Percentiles rank a stretch among this genome's conserved stretches.
Evolutionary conservation across 139 green algal genomes (phyloP).

Genomic region (Edaphochlamys debaryana): DNA sequence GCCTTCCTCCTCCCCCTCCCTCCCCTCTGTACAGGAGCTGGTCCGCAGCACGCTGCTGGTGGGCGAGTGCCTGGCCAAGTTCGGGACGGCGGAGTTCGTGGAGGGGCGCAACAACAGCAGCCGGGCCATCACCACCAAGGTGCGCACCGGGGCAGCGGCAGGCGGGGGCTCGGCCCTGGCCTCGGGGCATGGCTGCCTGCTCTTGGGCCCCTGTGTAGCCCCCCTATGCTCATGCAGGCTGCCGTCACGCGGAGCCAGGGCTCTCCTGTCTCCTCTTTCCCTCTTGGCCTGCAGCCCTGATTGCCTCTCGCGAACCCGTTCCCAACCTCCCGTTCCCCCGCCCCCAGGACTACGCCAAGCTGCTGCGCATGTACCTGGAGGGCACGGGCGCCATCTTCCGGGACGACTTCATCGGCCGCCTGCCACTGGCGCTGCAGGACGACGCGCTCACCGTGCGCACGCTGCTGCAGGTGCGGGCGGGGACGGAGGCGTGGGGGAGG

Average conservation of each 20-base stretch:
- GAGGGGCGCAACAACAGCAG: slow-evolving; percentile 42
- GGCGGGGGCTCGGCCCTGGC: no score
- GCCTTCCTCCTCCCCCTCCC: neutral
- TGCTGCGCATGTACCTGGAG: slow-evolving; percentile 43
- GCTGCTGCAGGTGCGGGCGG: slow-evolving; percentile 23
- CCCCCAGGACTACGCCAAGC: slow-evolving; percentile 50
- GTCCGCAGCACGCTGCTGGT: slow-evolving; percentile 28
- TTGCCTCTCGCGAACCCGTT: no score
- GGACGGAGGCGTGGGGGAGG: neutral
- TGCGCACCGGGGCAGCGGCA: no score
- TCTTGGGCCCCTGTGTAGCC: no score
- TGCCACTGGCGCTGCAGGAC: slow-evolving; percentile 44
- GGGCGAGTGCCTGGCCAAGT: slow-evolving; percentile 48
- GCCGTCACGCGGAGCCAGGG: no score
- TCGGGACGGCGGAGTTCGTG: slow-evolving; percentile 45
- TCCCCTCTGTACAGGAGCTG: neutral
- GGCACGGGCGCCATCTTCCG: slow-evolving; percentile 23
- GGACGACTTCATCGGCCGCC: slow-evolving; percentile 42
- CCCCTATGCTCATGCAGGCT: no score
- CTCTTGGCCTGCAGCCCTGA: neutral
- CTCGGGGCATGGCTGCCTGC: no score
- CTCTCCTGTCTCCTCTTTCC: no score
- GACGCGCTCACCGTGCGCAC: slow-evolving; percentile 37
- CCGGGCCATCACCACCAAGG: slow-evolving; percentile 51
- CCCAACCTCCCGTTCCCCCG: no score